Evolutionary conservation across 73 alveolate genomes (phyloP), one percentile per base, ranked within the genome.

Genomic region (Tetrahymena borealis): DNA sequence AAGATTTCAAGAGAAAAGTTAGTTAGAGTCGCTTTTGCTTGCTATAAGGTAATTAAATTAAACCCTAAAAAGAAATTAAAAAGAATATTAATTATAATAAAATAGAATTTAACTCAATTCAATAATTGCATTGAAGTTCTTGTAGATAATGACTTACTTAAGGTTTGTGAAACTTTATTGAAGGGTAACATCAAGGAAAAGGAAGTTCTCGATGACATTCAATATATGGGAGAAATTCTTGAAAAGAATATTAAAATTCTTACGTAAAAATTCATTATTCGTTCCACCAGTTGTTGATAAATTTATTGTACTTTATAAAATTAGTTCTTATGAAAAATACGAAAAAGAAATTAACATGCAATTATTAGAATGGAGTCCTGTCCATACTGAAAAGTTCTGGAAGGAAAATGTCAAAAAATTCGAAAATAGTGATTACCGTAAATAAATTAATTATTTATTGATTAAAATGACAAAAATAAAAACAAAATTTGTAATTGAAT

Each of bases 351-450:
- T 97, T 79, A 97, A 96, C 94, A 91, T 93, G 90, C 96, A 96
- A 79, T 90, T 95, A 35, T 94, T 98, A 36, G 97, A 96, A 94
- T 97, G 98, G 98, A 98, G 99, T 33, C 98, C 99, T 40, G 98
- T 97, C 90, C 99, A 98, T 95, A 95, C 99, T 18, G 99, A 96
- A 96, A 97, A 96, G 94, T 98, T 98, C 97, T 98, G 99, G 99
- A 97, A 98, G 92, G 99, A 98, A 91, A 98, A 98, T 96, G 96
- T 95, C 94, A 96, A 94, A 92, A 97, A 96, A 78, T 98, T 98
- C 96, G 98, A 98, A 91, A 97, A 97, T 40, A 95, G 94, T 91
- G 99, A 93, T 41, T 93, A 79, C 77, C 38, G 85, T 60, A 60
- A 60, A 8, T 18, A 18, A 8, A 18, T 18, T 60, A n/a, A n/a